These are phyloP conservation scores for Colletotrichum zoysiae DNA, from an alignment of 2,329 filamentous ascomycete species.

Conservation along the genomic window DNA sequence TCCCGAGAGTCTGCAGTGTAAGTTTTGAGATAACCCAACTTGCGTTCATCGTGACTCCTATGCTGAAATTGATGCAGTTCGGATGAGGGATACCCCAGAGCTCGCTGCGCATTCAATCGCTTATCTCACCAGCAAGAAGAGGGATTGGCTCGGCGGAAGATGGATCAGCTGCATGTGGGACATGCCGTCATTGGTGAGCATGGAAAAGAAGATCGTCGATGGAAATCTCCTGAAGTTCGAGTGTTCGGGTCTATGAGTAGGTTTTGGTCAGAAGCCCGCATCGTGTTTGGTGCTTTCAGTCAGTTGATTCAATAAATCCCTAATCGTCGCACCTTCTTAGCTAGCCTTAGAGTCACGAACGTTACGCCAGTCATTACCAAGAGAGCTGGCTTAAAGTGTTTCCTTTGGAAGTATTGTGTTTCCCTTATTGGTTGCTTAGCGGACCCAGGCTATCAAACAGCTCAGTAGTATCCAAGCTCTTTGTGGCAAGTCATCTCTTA, in stretches of 20 bases:
- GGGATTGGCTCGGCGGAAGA: conserved; percentile 37
- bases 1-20: conserved; percentile 39
- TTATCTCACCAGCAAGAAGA: conserved; percentile 33
- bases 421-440: too few species aligned
- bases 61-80: conserved; percentile 16
- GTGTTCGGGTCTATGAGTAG: conserved; percentile 29
- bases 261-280: not conserved
- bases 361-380: not conserved
- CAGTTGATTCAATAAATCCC: not conserved
- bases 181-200: conserved; percentile 24
- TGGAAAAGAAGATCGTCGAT: conserved; percentile 33
- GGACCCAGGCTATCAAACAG: too few species aligned
- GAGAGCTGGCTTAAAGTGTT: not conserved
- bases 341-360: not conserved
- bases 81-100: conserved; percentile 41
- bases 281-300: not conserved
- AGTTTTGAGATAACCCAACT: fast-evolving
- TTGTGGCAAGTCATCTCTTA: too few species aligned
- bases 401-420: too few species aligned
- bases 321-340: not conserved
- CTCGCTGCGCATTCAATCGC: conserved; percentile 38
- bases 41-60: fast-evolving
- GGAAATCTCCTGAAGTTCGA: conserved; percentile 38
- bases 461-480: too few species aligned
- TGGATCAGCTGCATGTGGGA: conserved; percentile 43